Evolutionary conservation across 148 eudicot species (phyloP), one percentile per base, ranked within the genome.

Genomic region (Linanthus parryae): DNA sequence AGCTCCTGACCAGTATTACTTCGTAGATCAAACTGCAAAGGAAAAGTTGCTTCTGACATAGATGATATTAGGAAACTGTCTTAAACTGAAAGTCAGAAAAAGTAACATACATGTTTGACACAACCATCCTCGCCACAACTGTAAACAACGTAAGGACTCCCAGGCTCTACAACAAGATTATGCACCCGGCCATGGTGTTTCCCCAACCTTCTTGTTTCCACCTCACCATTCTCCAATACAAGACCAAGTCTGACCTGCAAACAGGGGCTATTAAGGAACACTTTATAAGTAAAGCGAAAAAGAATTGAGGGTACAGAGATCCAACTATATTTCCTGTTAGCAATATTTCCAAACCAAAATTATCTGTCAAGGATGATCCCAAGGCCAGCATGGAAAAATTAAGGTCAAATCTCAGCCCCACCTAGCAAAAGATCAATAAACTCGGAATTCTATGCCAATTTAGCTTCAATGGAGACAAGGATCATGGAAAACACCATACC

Each of bases 121-220:
- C 61, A 68, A 46, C 96, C 88, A 69, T 83, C 92, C 52, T 80
- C 80, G 38, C 84, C 92, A 58, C 96, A 78, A 68, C 92, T 87
- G 61, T 80, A 87, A 24, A 87, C 38, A 58, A 78, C 54, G 61
- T 78, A 71, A 13, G 85, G 82, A 75, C 85, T 83, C 57, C 92
- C 85, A 10, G 88, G 96, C 62, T 83, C 96, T 56, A 87, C 72
- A 7, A 85, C 92, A 57, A 87, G 79, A 51, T 72, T 78, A 68
- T 71, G 83, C 15, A 81, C 81, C 30, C 83, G 76, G 26, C 88
- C 92, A 53, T 62, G 73, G 74, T 87, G 96, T 70, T 67, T 69
- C 31, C 85, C 91, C 40, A 87, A 53, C 57, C 66, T 64, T 68
- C 71, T 75, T 38, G 83, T 87, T 54, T 67, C 72, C 20, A 75